These are phyloP conservation scores for Francoa sonchifolia DNA, from an alignment of 441 rosid genomes.

Conservation along the genomic window DNA sequence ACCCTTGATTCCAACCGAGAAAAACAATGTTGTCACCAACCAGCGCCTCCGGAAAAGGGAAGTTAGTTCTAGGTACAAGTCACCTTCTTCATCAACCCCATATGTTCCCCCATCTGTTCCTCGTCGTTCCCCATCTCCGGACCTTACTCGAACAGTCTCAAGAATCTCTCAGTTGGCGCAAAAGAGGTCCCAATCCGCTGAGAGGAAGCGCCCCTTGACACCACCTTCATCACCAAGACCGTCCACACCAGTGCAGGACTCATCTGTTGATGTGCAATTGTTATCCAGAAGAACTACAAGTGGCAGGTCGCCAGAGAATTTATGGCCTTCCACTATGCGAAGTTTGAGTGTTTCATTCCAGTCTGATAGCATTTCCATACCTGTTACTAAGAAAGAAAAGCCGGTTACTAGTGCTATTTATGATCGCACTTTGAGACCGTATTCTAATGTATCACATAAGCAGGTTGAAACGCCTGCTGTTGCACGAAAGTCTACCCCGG, in stretches of 20 bases:
- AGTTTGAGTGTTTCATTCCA: constrained; percentile 93
- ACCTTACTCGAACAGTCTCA: constrained; percentile 34
- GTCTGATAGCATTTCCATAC: constrained; percentile 74
- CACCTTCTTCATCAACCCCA: constrained; percentile 44
- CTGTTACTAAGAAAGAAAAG: constrained; percentile 78
- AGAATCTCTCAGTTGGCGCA: constrained; percentile 35
- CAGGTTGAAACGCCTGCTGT: constrained; percentile 40
- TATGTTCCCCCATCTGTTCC: too few species aligned
- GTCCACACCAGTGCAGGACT: constrained; percentile 62
- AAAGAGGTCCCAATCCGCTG: constrained; percentile 74
- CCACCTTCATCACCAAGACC: constrained; percentile 55
- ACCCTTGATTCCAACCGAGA: constrained; percentile 54
- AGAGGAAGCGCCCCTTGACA: constrained; percentile 74
- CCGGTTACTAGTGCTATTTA: constrained; percentile 33
- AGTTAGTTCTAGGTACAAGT: constrained; percentile 73
- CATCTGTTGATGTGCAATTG: constrained; percentile 34
- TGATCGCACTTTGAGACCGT: constrained; percentile 71
- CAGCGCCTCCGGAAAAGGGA: constrained; percentile 57
- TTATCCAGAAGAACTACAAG: constrained; percentile 49
- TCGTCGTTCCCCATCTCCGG: constrained; percentile 67
- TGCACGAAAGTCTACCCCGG: constrained; percentile 59
- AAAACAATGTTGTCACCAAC: constrained; percentile 39
- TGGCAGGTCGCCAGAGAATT: constrained; percentile 63
- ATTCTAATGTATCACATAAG: constrained; percentile 69
- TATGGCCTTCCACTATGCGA: constrained; percentile 99